Evolutionary conservation across 2,329 filamentous ascomycete species (phyloP).

Genomic region (Pyrenochaeta sp.): DNA sequence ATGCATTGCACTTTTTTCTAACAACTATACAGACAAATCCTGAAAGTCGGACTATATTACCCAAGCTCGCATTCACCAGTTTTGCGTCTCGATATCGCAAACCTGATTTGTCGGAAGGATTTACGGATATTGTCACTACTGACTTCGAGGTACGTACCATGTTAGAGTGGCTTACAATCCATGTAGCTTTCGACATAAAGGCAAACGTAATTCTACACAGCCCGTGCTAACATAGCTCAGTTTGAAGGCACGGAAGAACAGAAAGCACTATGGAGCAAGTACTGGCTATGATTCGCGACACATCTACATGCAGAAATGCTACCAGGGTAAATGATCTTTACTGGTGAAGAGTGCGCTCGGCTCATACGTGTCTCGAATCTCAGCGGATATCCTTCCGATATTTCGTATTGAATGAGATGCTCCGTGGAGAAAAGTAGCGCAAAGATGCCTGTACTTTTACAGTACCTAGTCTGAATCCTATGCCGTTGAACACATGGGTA

Average conservation of each 20-base stretch:
- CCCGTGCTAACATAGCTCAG: slow-evolving; percentile 39
- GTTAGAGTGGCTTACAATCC: slow-evolving; percentile 4
- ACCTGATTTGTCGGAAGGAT: slow-evolving; percentile 79
- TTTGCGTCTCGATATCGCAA: slow-evolving; percentile 77
- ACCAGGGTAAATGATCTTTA: too few relatives aligned
- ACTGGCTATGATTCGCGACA: slow-evolving; percentile 68
- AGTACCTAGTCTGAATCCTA: slow-evolving; percentile 17
- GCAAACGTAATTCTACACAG: not conserved
- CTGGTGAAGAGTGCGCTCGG: too few relatives aligned
- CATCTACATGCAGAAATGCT: too few relatives aligned
- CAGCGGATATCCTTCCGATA: not conserved
- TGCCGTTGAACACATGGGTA: slow-evolving; percentile 17
- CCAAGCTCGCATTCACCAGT: slow-evolving; percentile 79
- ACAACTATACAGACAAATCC: slow-evolving; percentile 72
- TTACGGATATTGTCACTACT: slow-evolving; percentile 77
- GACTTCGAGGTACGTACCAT: slow-evolving; percentile 68
- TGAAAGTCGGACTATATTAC: slow-evolving; percentile 76
- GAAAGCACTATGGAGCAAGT: slow-evolving; percentile 74
- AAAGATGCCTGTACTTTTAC: slow-evolving; percentile 29
- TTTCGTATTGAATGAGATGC: slow-evolving; percentile 8
- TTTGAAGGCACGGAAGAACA: slow-evolving; percentile 75
- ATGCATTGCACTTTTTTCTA: slow-evolving; percentile 23
- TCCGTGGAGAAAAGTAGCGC: slow-evolving; percentile 15
- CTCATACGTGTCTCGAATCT: too few relatives aligned
- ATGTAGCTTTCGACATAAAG: slow-evolving; percentile 6